Percentiles rank a stretch among this genome's conserved stretches.
phyloP scores from a whole-genome alignment of 2,329 filamentous ascomycete species.

The Neonectria magnoliae region DNA sequence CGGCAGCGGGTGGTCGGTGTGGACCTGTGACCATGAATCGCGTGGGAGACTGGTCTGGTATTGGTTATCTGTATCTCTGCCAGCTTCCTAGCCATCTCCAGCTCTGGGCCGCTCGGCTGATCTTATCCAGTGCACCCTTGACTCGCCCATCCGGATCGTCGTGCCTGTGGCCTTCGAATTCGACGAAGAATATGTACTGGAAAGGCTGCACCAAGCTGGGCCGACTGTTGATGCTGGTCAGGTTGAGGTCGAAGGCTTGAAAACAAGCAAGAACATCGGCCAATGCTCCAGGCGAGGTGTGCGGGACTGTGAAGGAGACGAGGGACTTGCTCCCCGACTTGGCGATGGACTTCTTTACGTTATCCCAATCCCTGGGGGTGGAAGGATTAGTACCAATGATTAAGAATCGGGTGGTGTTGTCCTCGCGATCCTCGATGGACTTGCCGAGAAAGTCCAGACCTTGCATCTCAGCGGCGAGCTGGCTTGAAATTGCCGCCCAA shows the following conservation, averaged over 20 bases:
- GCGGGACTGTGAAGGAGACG: slow-evolving; percentile 84
- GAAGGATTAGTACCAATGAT: slow-evolving; percentile 61
- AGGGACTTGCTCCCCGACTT: slow-evolving; percentile 70
- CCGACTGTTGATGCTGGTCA: slow-evolving; percentile 90
- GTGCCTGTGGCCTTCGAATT: slow-evolving; percentile 74
- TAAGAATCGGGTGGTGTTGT: slow-evolving; percentile 85
- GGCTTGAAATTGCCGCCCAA: slow-evolving; percentile 81
- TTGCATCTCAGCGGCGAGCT: slow-evolving; percentile 75
- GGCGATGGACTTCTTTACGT: slow-evolving; percentile 40
- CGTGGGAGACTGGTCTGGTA: slow-evolving; percentile 32
- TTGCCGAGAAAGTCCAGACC: slow-evolving; percentile 75
- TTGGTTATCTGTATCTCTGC: slow-evolving; percentile 53
- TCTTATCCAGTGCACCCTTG: slow-evolving; percentile 66
- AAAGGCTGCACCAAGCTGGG: slow-evolving; percentile 80
- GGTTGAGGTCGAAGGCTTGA: slow-evolving; percentile 75
- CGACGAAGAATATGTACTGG: slow-evolving; percentile 95
- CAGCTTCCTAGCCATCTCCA: slow-evolving; percentile 79
- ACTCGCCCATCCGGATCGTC: slow-evolving; percentile 67
- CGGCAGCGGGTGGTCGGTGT: slow-evolving; percentile 15
- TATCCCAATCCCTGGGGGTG: slow-evolving; percentile 39
- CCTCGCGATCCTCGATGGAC: slow-evolving; percentile 76
- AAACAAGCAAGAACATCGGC: slow-evolving; percentile 85
- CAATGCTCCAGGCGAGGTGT: slow-evolving; percentile 81
- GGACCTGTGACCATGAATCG: slow-evolving; percentile 7
- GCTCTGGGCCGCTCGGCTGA: slow-evolving; percentile 66